These are phyloP conservation scores for Melanopsichium pennsylvanicum DNA, from an alignment of 1,284 basidiomycete species.

Conservation along the genomic window DNA sequence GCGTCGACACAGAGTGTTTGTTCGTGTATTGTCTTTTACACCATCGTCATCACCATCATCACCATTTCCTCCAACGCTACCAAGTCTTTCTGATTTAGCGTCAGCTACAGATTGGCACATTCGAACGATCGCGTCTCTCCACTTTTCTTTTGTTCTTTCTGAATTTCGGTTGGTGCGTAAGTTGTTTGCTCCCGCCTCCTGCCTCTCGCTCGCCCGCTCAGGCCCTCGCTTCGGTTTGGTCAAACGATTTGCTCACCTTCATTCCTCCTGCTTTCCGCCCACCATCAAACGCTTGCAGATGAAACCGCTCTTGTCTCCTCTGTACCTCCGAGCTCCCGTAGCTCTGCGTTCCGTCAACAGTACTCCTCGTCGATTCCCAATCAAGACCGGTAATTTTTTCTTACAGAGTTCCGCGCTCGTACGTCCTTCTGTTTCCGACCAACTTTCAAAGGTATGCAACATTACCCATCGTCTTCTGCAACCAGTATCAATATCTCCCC, in stretches of 20 bases:
- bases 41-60: constrained; percentile 2
- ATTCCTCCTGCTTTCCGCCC: constrained; percentile 12
- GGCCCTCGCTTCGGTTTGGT: background rate
- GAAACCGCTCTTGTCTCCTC: constrained; percentile 26
- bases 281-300: constrained; percentile 33
- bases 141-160: background rate
- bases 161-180: constrained; percentile 19
- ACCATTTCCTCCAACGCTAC: background rate
- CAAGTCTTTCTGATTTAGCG: background rate
- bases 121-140: constrained; percentile 10
- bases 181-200: too few relatives aligned
- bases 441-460: constrained; percentile 30
- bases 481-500: too few relatives aligned
- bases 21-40: constrained; percentile 6
- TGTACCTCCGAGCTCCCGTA: constrained; percentile 8
- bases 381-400: background rate
- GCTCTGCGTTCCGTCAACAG: constrained; percentile 8
- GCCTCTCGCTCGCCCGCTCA: background rate
- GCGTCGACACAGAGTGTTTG: constrained; percentile 29
- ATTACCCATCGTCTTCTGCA: too few relatives aligned
- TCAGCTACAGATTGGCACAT: background rate
- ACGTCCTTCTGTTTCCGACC: constrained; percentile 6
- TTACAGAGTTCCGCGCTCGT: constrained; percentile 5
- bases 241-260: background rate
- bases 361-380: background rate